Conservation (phyloP, 306 rosid species). For the Gillenia trifoliata region DNA sequence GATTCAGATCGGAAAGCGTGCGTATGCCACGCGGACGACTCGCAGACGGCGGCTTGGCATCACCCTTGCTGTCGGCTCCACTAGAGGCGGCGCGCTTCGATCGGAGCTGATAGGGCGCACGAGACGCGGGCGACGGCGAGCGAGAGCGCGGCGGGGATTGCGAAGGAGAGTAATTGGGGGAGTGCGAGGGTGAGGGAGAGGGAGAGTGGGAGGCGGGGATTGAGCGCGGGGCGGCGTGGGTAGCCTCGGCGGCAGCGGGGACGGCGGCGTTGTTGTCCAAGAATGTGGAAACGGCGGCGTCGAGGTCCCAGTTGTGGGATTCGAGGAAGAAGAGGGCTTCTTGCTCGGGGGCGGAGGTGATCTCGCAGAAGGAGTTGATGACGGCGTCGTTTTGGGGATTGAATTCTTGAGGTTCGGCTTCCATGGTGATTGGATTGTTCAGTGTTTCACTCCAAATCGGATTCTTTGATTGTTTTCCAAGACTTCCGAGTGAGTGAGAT, state of each 20-base stretch:
- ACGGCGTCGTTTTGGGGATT: conserved; percentile 36
- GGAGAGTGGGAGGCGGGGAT: conserved; percentile 2
- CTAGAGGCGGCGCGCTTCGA: conserved; percentile 42
- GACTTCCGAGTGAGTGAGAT: not conserved
- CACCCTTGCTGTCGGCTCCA: conserved; percentile 18
- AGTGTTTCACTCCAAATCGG: not conserved
- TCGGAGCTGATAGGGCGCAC: conserved; percentile 71
- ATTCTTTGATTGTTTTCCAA: conserved; percentile 4
- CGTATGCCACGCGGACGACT: conserved; percentile 41
- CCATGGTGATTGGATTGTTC: conserved; percentile 12
- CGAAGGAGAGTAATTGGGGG: conserved; percentile 30
- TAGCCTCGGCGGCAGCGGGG: not conserved
- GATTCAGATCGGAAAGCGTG: conserved; percentile 65
- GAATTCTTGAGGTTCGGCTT: conserved; percentile 29
- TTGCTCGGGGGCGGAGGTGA: conserved; percentile 66
- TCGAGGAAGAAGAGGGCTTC: conserved; percentile 85
- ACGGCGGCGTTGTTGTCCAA: conserved; percentile 34
- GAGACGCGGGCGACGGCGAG: conserved; percentile 34
- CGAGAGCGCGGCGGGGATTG: conserved; percentile 38
- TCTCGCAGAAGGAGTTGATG: conserved; percentile 67
- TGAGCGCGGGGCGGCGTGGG: conserved; percentile 7
- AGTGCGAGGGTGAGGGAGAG: conserved; percentile 16
- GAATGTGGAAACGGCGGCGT: conserved; percentile 84
- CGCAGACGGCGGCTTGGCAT: conserved; percentile 38
- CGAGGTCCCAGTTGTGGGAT: conserved; percentile 78